phyloP scores from a whole-genome alignment of 169 alveolate species.

The Condylostoma magnum region DNA sequence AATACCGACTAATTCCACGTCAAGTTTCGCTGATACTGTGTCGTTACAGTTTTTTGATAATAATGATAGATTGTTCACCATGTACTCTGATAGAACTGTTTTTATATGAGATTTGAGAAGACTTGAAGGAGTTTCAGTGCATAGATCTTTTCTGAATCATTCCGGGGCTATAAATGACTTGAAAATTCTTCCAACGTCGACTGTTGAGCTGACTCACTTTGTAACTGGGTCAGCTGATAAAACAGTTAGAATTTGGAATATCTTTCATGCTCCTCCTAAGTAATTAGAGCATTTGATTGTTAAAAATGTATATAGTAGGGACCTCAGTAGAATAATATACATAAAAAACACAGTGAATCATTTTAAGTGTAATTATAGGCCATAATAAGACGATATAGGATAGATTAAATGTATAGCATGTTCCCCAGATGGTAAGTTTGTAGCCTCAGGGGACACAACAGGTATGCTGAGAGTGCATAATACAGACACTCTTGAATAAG shows the following conservation, averaged over 20 bases:
- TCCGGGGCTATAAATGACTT: slow-evolving; percentile 51
- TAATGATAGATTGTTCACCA: slow-evolving; percentile 26
- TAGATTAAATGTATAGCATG: slow-evolving; percentile 44
- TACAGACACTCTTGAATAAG: slow-evolving; percentile 41
- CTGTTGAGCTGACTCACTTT: slow-evolving; percentile 45
- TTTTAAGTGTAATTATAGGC: slow-evolving; percentile 4
- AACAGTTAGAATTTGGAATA: slow-evolving; percentile 59
- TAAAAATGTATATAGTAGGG: slow-evolving; percentile 57
- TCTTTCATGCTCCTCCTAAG: background rate
- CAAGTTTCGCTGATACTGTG: slow-evolving; percentile 57
- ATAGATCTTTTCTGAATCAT: slow-evolving; percentile 42
- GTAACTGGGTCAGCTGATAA: slow-evolving; percentile 58
- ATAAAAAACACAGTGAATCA: slow-evolving; percentile 30
- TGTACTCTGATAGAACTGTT: slow-evolving; percentile 59
- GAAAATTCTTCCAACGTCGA: slow-evolving; percentile 28
- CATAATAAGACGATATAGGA: slow-evolving; percentile 30
- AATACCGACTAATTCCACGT: slow-evolving; percentile 31
- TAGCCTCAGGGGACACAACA: slow-evolving; percentile 64
- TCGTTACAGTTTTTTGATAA: slow-evolving; percentile 37
- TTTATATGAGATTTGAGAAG: slow-evolving; percentile 59
- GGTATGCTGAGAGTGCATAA: slow-evolving; percentile 66
- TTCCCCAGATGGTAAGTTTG: slow-evolving; percentile 61
- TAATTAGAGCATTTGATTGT: slow-evolving; percentile 14
- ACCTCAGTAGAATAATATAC: slow-evolving; percentile 50
- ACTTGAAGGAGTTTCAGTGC: slow-evolving; percentile 39